phyloP scores from a whole-genome alignment of 1,139 yeast species.

The Zygosaccharomyces sapae region DNA sequence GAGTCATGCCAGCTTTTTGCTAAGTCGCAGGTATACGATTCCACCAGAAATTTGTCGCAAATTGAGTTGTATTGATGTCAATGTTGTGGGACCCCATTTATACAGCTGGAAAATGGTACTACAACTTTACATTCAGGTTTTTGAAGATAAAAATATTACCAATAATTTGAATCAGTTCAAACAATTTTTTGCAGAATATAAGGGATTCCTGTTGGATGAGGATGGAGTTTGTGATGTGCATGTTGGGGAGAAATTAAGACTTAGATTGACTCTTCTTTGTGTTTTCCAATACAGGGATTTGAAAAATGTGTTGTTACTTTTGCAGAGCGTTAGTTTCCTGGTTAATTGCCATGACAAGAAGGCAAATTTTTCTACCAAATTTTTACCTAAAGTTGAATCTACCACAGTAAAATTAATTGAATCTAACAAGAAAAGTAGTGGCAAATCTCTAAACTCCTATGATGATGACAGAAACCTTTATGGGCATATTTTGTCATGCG shows the following conservation, averaged over 20 bases:
- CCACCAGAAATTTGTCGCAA: slow-evolving; percentile 10
- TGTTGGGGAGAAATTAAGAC: slow-evolving; percentile 9
- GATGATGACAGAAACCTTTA: slow-evolving; percentile 21
- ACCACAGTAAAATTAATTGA: slow-evolving; percentile 20
- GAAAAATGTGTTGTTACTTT: slow-evolving; percentile 29
- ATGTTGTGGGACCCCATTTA: slow-evolving; percentile 14
- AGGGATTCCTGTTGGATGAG: slow-evolving; percentile 15
- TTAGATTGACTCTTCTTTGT: slow-evolving; percentile 19
- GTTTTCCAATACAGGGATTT: slow-evolving; percentile 28
- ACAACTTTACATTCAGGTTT: slow-evolving; percentile 23
- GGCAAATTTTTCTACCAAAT: slow-evolving; percentile 32
- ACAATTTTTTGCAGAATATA: slow-evolving; percentile 23
- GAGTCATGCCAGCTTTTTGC: slow-evolving; percentile 14
- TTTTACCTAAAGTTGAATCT: slow-evolving; percentile 30
- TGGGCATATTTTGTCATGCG: slow-evolving; percentile 17
- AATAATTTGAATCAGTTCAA: slow-evolving; percentile 28
- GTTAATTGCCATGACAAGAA: slow-evolving; percentile 33
- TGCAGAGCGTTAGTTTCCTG: slow-evolving; percentile 35
- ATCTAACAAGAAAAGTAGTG: slow-evolving; percentile 2
- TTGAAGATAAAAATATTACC: slow-evolving; percentile 31
- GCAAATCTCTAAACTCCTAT: slow-evolving; percentile 10
- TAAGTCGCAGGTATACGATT: slow-evolving; percentile 19
- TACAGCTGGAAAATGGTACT: slow-evolving; percentile 29
- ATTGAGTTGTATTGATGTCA: slow-evolving; percentile 11
- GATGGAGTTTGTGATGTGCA: slow-evolving; percentile 9